Conservation (phyloP, 176 grass and related monocot species). For the Hyparrhenia diplandra region DNA sequence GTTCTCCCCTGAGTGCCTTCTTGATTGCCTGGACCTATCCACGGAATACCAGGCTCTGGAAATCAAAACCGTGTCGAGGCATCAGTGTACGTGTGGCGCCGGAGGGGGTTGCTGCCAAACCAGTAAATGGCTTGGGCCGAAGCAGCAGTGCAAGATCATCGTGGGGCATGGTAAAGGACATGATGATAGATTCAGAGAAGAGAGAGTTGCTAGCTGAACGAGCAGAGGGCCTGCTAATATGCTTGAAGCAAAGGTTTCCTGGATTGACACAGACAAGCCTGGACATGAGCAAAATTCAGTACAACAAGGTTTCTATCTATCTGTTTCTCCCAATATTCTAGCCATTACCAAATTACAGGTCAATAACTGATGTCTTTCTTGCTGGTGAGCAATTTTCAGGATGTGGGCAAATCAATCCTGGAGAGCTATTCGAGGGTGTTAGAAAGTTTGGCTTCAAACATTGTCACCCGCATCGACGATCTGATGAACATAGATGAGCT, state of each 20-base stretch:
- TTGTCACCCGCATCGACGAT: conserved; percentile 80
- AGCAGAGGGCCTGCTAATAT: conserved; percentile 77
- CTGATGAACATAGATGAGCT: conserved; percentile 71
- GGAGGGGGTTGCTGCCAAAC: conserved; percentile 44
- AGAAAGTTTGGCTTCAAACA: conserved; percentile 89
- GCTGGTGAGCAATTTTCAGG: conserved; percentile 44
- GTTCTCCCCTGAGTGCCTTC: conserved; percentile 79
- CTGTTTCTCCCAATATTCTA: not conserved
- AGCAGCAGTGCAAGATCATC: conserved; percentile 54
- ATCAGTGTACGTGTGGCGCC: conserved; percentile 77
- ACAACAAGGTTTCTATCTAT: conserved; percentile 61
- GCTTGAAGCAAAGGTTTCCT: conserved; percentile 95
- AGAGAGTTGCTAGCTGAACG: conserved; percentile 66
- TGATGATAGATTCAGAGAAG: conserved; percentile 74
- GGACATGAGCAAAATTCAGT: conserved; percentile 96
- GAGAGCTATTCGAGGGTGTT: conserved; percentile 97
- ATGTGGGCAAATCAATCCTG: conserved; percentile 81
- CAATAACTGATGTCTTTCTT: not conserved
- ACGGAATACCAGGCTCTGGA: conserved; percentile 87
- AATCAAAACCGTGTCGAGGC: conserved; percentile 78
- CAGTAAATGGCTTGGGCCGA: conserved; percentile 35
- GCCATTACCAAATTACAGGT: not conserved
- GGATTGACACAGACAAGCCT: conserved; percentile 83
- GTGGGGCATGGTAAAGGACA: conserved; percentile 87
- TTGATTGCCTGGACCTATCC: conserved; percentile 81